These are phyloP conservation scores for Albizia julibrissin DNA, from an alignment of 306 rosid genomes.

Conservation along the genomic window DNA sequence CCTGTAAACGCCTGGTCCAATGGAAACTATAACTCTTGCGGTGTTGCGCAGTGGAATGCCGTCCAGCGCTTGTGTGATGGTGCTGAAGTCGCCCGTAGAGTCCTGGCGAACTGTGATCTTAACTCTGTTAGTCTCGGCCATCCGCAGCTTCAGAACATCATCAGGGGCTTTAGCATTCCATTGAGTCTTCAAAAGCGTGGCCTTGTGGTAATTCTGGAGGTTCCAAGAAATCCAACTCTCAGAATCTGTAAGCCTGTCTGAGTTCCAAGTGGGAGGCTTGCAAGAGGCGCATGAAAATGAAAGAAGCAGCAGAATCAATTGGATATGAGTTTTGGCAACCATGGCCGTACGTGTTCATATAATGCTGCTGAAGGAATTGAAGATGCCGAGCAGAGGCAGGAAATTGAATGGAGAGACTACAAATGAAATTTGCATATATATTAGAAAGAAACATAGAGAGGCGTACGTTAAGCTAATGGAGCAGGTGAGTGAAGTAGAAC, in stretches of 20 bases:
- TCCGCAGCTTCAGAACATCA: constrained; percentile 27
- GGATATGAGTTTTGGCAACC: constrained; percentile 40
- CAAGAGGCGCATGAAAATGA: constrained; percentile 15
- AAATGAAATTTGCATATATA: background rate
- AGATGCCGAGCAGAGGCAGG: background rate
- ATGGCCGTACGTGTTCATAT: constrained; percentile 25
- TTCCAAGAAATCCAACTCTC: constrained; percentile 64
- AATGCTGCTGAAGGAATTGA: background rate
- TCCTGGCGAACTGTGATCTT: constrained; percentile 51
- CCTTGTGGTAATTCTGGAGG: constrained; percentile 37
- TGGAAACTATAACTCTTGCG: constrained; percentile 49
- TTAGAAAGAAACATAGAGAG: background rate
- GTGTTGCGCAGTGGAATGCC: constrained; percentile 52
- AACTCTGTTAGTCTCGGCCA: constrained; percentile 57
- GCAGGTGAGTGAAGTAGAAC: background rate
- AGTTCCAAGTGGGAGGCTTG: constrained; percentile 26
- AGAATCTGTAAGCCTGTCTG: constrained; percentile 35
- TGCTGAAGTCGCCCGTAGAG: constrained; percentile 51
- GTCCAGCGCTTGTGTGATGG: constrained; percentile 56
- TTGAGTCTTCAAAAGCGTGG: constrained; percentile 17
- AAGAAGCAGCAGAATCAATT: constrained; percentile 33
- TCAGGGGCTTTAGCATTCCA: constrained; percentile 27
- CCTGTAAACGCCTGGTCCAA: constrained; percentile 68
- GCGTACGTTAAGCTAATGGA: background rate
- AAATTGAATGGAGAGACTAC: background rate